These are phyloP conservation scores for Olyra latifolia DNA, from an alignment of 176 grass and related monocot genomes.

Conservation along the genomic window DNA sequence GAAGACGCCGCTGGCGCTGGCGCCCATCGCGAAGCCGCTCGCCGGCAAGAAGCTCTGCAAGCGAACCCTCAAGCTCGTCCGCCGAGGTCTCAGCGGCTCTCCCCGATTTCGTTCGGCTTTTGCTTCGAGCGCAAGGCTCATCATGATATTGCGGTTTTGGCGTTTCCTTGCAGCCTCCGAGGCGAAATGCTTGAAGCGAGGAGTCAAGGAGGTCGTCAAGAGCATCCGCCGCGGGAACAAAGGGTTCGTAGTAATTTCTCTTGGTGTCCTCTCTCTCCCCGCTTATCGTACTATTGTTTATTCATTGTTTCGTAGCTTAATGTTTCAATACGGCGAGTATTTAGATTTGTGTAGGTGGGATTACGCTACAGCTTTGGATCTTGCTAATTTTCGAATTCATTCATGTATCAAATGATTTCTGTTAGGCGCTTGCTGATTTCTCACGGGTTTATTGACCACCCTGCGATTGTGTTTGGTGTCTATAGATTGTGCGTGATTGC, in stretches of 20 bases:
- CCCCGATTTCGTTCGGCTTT: neutral
- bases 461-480: conserved; percentile 2
- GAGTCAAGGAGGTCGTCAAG: conserved; percentile 98
- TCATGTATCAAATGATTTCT: neutral
- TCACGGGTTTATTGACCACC: neutral
- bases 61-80: conserved; percentile 85
- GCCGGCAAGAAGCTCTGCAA: conserved; percentile 81
- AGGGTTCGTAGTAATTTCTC: conserved; percentile 45
- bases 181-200: conserved; percentile 85
- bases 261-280: neutral
- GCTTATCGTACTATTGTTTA: neutral
- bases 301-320: neutral
- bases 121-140: neutral
- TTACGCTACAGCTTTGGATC: neutral
- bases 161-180: conserved; percentile 55
- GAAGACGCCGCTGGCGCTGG: conserved; percentile 41
- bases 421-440: neutral
- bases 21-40: conserved; percentile 83
- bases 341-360: neutral
- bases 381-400: neutral
- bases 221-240: conserved; percentile 86
- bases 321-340: neutral
- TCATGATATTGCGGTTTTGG: neutral
- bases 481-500: conserved; percentile 85
- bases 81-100: conserved; percentile 28